Percentiles rank a stretch among this genome's conserved stretches.
These are phyloP conservation scores for Lachancea waltii DNA, from an alignment of 805 yeast species.

Conservation along the genomic window DNA sequence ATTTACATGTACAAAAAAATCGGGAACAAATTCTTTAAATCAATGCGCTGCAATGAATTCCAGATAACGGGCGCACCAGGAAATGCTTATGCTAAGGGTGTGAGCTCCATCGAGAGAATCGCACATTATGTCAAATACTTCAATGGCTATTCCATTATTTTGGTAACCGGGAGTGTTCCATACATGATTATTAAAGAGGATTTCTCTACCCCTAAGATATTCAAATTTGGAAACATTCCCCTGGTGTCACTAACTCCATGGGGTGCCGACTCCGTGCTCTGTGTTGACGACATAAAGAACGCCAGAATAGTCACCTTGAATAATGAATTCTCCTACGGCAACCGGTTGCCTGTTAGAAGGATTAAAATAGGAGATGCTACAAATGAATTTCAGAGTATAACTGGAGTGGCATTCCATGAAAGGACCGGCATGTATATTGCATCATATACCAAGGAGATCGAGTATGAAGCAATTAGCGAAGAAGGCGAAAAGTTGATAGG, in stretches of 20 bases:
- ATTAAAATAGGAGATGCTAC: slow-evolving; percentile 39
- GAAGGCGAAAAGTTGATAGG: slow-evolving; percentile 64
- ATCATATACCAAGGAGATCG: slow-evolving; percentile 52
- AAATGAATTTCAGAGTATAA: slow-evolving; percentile 42
- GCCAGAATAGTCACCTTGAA: slow-evolving; percentile 48
- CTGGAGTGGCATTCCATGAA: slow-evolving; percentile 64
- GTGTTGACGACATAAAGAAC: slow-evolving; percentile 61
- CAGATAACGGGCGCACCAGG: slow-evolving; percentile 73
- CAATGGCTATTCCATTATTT: slow-evolving; percentile 52
- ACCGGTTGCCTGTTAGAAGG: slow-evolving; percentile 52
- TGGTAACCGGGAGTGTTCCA: slow-evolving; percentile 71
- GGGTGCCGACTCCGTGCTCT: slow-evolving; percentile 45
- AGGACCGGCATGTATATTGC: slow-evolving; percentile 54
- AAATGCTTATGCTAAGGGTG: slow-evolving; percentile 62
- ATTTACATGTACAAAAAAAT: slow-evolving; percentile 57
- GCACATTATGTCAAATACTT: slow-evolving; percentile 52
- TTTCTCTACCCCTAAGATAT: slow-evolving; percentile 57
- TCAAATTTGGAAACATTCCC: slow-evolving; percentile 58
- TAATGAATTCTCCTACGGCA: slow-evolving; percentile 44
- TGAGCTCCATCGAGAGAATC: slow-evolving; percentile 58
- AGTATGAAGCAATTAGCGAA: slow-evolving; percentile 65
- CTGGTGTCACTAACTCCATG: slow-evolving; percentile 49
- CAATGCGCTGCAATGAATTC: slow-evolving; percentile 27
- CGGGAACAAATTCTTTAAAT: slow-evolving; percentile 19
- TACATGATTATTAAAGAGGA: slow-evolving; percentile 59